phyloP scores from a whole-genome alignment of 2,329 filamentous ascomycete genomes.

The Xylariomycetidae sp. region DNA sequence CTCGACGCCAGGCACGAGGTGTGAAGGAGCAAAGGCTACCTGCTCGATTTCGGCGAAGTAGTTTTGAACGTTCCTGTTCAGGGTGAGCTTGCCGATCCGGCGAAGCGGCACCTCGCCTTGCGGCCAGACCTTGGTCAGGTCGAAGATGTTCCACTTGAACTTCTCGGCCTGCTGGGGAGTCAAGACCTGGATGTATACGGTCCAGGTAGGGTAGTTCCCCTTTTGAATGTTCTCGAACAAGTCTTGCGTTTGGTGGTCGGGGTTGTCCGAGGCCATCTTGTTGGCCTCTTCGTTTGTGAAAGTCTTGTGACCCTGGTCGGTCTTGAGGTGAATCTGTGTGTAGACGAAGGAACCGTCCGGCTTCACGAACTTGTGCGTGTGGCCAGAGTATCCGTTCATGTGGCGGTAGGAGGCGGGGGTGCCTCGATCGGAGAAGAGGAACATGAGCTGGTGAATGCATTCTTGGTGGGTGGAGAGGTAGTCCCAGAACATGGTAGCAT shows the following conservation, averaged over 20 bases:
- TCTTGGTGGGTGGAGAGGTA: conserved; percentile 58
- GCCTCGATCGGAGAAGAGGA: conserved; percentile 59
- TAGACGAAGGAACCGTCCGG: conserved; percentile 58
- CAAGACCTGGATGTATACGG: conserved; percentile 57
- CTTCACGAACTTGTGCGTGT: conserved; percentile 63
- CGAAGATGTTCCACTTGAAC: conserved; percentile 56
- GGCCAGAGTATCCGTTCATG: conserved; percentile 63
- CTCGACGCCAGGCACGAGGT: conserved; percentile 61
- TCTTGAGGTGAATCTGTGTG: conserved; percentile 52
- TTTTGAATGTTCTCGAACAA: conserved; percentile 56
- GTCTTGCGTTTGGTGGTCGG: conserved; percentile 57
- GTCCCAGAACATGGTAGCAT: conserved; percentile 58
- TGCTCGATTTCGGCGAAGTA: conserved; percentile 68
- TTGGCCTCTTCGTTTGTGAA: conserved; percentile 52
- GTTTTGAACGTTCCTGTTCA: conserved; percentile 59
- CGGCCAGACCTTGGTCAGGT: conserved; percentile 65
- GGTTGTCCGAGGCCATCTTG: conserved; percentile 38
- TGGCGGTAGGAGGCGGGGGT: conserved; percentile 59
- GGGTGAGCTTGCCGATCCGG: conserved; percentile 53
- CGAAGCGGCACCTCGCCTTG: conserved; percentile 55
- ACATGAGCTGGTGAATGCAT: conserved; percentile 56
- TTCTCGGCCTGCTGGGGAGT: conserved; percentile 38
- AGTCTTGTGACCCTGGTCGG: conserved; percentile 55
- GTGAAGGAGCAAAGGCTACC: conserved; percentile 60
- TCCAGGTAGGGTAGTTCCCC: conserved; percentile 59